Evolutionary conservation across 176 grass and related monocot species (phyloP).

Genomic region (Lolium rigidum): DNA sequence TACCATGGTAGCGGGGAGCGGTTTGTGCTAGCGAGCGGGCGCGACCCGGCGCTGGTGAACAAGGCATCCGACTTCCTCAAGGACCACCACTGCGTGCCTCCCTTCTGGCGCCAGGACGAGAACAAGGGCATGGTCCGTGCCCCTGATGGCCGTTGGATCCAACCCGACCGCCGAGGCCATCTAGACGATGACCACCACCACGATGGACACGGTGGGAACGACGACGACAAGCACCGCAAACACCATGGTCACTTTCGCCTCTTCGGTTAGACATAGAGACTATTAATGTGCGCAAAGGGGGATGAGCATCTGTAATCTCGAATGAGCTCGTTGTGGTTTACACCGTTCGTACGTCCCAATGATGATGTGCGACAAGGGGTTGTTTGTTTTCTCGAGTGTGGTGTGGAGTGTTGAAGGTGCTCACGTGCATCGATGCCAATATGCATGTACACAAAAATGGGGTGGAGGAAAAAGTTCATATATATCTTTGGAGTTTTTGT

Average conservation of each 20-base stretch:
- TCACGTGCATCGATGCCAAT: background rate
- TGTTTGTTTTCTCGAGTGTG: background rate
- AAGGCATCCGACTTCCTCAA: conserved; percentile 82
- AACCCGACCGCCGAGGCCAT: conserved; percentile 58
- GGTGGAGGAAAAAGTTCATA: no score
- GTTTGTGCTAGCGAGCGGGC: conserved; percentile 65
- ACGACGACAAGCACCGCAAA: conserved; percentile 36
- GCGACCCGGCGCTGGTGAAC: conserved; percentile 89
- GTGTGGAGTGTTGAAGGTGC: background rate
- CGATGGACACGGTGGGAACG: background rate
- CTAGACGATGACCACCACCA: conserved; percentile 55
- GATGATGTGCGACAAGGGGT: background rate
- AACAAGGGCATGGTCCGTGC: conserved; percentile 84
- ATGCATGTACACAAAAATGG: no score
- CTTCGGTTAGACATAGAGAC: background rate
- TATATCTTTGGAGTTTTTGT: no score
- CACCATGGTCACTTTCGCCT: conserved; percentile 4
- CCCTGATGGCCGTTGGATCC: conserved; percentile 66
- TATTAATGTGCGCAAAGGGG: background rate
- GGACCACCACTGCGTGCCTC: conserved; percentile 71
- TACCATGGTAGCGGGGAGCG: conserved; percentile 71
- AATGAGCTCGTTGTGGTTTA: background rate
- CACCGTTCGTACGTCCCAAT: background rate
- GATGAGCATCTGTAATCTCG: background rate
- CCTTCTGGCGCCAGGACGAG: conserved; percentile 80